Evolutionary conservation across 2,329 filamentous ascomycete species (phyloP).

Genomic region (Neofusicoccum kwambonambiense): DNA sequence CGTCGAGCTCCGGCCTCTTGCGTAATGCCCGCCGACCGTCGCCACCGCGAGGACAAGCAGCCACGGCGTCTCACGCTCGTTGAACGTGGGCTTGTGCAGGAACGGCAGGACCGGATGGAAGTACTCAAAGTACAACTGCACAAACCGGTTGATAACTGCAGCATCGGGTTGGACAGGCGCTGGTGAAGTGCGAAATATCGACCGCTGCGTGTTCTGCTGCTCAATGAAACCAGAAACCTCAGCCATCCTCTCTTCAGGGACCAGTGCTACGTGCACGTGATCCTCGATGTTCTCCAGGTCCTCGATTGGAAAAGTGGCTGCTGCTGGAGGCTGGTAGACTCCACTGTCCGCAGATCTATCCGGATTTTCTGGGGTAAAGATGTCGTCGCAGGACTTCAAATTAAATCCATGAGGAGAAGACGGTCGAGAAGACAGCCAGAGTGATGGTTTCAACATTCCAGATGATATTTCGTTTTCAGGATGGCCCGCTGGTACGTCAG

Average conservation of each 20-base stretch:
- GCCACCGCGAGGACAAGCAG: no score
- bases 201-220: not conserved
- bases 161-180: not conserved
- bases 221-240: not conserved
- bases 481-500: no score
- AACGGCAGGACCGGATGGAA: no score
- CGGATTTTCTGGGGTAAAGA: not conserved
- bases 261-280: not conserved
- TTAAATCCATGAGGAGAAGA: not conserved
- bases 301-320: not conserved
- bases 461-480: not conserved
- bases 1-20: not conserved
- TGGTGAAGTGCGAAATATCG: not conserved
- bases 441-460: not conserved
- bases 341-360: not conserved
- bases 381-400: not conserved
- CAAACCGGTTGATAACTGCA: not conserved
- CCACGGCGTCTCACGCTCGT: no score
- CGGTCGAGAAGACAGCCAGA: not conserved
- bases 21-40: not conserved
- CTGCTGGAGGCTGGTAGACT: not conserved
- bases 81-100: no score
- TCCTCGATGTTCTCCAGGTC: not conserved
- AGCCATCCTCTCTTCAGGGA: not conserved
- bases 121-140: no score